Evolutionary conservation across 768 basidiomycete species (phyloP).

Genomic region (Crepidotus variabilis): DNA sequence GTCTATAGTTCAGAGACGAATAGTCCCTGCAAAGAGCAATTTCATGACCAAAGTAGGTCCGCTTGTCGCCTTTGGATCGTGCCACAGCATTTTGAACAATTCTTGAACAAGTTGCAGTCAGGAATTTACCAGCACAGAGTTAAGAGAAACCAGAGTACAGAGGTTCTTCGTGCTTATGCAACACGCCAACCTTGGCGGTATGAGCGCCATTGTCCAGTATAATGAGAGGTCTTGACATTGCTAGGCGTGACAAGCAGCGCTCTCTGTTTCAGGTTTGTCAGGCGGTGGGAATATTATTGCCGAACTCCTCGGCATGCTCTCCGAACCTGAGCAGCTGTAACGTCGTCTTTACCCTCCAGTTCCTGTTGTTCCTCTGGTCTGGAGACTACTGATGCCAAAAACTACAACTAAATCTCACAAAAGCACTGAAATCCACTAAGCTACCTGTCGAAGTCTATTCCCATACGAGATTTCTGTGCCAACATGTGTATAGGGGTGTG

Average conservation of each 20-base stretch:
- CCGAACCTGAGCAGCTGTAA: background rate
- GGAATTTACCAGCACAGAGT: background rate
- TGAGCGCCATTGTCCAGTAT: slow-evolving; percentile 88
- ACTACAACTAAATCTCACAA: background rate
- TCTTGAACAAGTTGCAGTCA: slow-evolving; percentile 23
- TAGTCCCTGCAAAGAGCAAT: slow-evolving; percentile 73
- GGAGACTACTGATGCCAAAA: background rate
- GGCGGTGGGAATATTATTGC: background rate
- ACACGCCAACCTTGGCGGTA: slow-evolving; percentile 72
- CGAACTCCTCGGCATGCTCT: background rate
- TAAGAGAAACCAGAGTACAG: slow-evolving; percentile 22
- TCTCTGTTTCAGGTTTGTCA: slow-evolving; percentile 10
- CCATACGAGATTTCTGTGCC: background rate
- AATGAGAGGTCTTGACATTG: slow-evolving; percentile 36
- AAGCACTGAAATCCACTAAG: background rate
- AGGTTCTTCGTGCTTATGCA: slow-evolving; percentile 25
- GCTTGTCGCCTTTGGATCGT: slow-evolving; percentile 79
- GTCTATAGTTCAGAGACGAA: slow-evolving; percentile 74
- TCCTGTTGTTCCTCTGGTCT: background rate
- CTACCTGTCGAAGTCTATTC: background rate
- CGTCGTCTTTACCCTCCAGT: background rate
- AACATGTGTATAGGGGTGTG: slow-evolving; percentile 79
- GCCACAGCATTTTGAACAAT: slow-evolving; percentile 79
- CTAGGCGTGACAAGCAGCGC: background rate
- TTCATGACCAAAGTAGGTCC: slow-evolving; percentile 85